These are phyloP conservation scores for Nitzschia sp. DNA, from an alignment of 108 stramenopile species.

Conservation along the genomic window DNA sequence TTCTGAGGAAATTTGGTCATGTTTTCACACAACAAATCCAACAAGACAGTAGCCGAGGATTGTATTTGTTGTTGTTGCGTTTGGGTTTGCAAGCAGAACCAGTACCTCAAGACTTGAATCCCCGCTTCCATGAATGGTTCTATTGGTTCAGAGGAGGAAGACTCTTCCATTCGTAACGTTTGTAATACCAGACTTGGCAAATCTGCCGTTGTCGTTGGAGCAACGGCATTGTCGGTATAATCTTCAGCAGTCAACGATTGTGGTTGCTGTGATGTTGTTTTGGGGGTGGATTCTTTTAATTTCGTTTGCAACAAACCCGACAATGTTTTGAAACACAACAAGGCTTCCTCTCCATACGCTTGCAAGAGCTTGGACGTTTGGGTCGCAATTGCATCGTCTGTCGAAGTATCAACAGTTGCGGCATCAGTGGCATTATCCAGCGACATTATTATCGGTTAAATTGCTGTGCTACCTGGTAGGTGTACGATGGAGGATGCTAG, in stretches of 20 bases:
- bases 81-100: neutral
- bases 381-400: neutral
- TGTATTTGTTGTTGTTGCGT: neutral
- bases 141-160: neutral
- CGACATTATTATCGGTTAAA: too few relatives aligned
- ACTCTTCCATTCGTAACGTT: neutral
- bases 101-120: neutral
- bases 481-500: too few relatives aligned
- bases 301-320: neutral
- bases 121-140: neutral
- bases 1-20: slow-evolving; percentile 11
- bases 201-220: neutral
- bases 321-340: neutral
- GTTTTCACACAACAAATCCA: neutral
- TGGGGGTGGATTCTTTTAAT: neutral
- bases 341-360: neutral
- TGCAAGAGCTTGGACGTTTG: neutral
- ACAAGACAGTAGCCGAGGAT: neutral
- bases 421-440: too few relatives aligned
- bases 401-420: neutral
- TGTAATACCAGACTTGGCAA: neutral
- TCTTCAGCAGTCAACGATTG: neutral
- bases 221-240: neutral
- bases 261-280: neutral
- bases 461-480: too few relatives aligned